Evolutionary conservation across 2,329 filamentous ascomycete genomes (phyloP), one percentile per base, ranked within the genome.

Genomic region (Hansfordia pulvinata): DNA sequence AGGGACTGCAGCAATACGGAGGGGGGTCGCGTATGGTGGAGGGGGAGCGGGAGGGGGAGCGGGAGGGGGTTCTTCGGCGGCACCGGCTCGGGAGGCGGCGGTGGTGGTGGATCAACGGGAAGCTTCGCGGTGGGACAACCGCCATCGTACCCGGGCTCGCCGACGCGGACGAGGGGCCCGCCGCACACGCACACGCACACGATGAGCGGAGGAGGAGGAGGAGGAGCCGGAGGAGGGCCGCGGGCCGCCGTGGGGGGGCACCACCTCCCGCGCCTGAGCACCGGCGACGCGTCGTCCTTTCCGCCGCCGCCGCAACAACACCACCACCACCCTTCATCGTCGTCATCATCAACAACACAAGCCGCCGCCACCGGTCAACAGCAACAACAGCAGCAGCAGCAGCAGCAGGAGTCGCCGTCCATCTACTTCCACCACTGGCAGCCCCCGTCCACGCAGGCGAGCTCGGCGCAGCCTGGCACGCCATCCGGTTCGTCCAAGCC

Each of bases 401-500:
- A 20, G 47, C 54, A 23, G 64, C 67, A 69, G 23, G 62, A 76
- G 35, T 82, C 79, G 20, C 74, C 78, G 1, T 79, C 76, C 13
- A 80, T 93, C 25, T 90, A 83, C 51, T 93, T 93, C 49, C 83
- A 93, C 46, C 83, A 93, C 47, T 93, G 85, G 84, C 80, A 88
- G 32, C 85, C 85, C 23, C 85, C 85, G 10, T 68, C 64, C 13
- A 68, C 72, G 35, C 67, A 80, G 51, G 60, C 62, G 36, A 57
- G 62, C 47, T 62, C 67, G 30, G 71, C 73, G 42, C 75, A 79
- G 47, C 77, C 79, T 33, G 69, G 69, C 43, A 79, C 78, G 35
- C 77, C 81, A 44, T 76, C 79, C 58, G 75, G 77, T 71, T 77
- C 71, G 73, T 72, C 61, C 52, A 68, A 58, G 47, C 52, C 50